Evolutionary conservation across 1,284 basidiomycete genomes (phyloP).

Genomic region (Blastosporella zonata): DNA sequence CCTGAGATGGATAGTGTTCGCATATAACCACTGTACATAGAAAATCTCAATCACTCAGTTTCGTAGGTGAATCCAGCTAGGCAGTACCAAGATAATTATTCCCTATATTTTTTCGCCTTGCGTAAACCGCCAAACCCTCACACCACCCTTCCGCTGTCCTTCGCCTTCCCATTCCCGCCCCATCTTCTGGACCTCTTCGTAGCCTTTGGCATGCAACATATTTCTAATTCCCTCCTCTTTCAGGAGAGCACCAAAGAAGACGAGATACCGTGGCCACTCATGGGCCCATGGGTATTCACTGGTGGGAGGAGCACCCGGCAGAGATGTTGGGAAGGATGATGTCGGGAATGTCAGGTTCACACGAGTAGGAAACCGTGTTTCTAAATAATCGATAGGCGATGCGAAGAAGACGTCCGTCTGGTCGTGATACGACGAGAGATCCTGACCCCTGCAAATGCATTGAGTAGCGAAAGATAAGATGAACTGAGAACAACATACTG

Average conservation of each 20-base stretch:
- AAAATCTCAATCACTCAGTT: too few species aligned
- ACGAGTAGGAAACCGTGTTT: conserved; percentile 55
- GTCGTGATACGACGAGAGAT: conserved; percentile 63
- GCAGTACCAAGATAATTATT: background rate
- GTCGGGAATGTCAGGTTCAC: conserved; percentile 68
- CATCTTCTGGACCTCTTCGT: conserved; percentile 59
- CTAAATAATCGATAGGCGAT: conserved; percentile 68
- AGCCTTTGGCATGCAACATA: conserved; percentile 59
- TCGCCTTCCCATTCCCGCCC: conserved; percentile 88
- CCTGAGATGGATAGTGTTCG: too few species aligned
- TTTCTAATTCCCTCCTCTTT: conserved; percentile 45
- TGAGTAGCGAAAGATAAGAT: background rate
- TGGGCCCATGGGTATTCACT: conserved; percentile 51
- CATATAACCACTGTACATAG: too few species aligned
- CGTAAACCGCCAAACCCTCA: conserved; percentile 62
- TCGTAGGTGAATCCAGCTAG: too few species aligned
- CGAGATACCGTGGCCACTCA: conserved; percentile 78
- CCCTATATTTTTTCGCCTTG: background rate
- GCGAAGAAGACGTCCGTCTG: conserved; percentile 85
- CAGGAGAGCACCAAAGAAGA: conserved; percentile 77
- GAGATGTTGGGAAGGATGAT: conserved; percentile 55
- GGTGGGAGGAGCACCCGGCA: conserved; percentile 40
- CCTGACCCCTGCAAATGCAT: conserved; percentile 41
- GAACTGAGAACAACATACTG: conserved; percentile 43
- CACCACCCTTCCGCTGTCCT: conserved; percentile 76